Evolutionary conservation across 768 basidiomycete species (phyloP).

Genomic region (Lyophyllum atratum): DNA sequence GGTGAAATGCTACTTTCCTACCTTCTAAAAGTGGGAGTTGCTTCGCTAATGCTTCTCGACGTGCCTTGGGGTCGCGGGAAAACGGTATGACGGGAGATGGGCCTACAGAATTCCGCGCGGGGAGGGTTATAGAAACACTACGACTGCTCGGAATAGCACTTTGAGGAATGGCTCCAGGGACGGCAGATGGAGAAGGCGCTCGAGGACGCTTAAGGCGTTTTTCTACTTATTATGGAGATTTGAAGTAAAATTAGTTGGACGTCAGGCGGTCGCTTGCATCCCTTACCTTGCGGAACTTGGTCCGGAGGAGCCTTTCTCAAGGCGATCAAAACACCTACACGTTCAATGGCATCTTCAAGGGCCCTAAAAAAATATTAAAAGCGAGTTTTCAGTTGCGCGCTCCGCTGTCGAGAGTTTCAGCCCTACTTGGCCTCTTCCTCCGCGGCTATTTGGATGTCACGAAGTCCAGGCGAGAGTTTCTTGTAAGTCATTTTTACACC

Average conservation of each 20-base stretch:
- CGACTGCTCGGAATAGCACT: constrained; percentile 37
- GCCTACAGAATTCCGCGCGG: constrained; percentile 59
- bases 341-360: constrained; percentile 72
- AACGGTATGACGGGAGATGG: constrained; percentile 50
- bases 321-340: constrained; percentile 67
- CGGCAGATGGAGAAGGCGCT: constrained; percentile 64
- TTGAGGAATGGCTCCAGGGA: constrained; percentile 44
- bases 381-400: neutral
- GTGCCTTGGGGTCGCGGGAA: constrained; percentile 66
- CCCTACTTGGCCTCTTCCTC: constrained; percentile 68
- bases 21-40: constrained; percentile 73
- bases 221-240: constrained; percentile 36
- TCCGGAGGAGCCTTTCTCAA: constrained; percentile 70
- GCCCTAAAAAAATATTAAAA: constrained; percentile 44
- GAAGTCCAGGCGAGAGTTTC: constrained; percentile 61
- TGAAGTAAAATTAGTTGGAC: neutral
- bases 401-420: neutral
- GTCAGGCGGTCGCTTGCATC: neutral
- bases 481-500: constrained; percentile 62
- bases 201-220: constrained; percentile 80
- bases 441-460: constrained; percentile 59
- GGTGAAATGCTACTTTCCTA: constrained; percentile 82
- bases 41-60: constrained; percentile 59
- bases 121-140: constrained; percentile 57
- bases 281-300: constrained; percentile 53